Conservation (phyloP, 257 asterid species). For the Penstemon eatonii region DNA sequence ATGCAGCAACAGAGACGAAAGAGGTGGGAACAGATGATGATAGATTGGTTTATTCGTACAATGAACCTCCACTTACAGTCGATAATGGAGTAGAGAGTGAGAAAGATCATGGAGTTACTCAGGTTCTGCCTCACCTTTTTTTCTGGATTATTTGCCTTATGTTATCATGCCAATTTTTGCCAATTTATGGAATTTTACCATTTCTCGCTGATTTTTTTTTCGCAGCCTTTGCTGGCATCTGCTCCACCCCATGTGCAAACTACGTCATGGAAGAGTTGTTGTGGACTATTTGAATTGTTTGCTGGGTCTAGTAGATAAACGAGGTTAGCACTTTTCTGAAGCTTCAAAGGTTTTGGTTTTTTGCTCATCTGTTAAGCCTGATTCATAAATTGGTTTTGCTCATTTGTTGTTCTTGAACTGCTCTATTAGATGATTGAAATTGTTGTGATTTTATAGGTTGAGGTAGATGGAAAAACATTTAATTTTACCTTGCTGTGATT, state of each 20-base stretch:
- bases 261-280: conserved; percentile 69
- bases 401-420: conserved; percentile 2
- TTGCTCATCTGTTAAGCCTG: neutral
- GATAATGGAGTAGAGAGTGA: conserved; percentile 32
- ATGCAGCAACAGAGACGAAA: conserved; percentile 22
- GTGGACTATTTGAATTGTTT: conserved; percentile 69
- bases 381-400: neutral
- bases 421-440: too few relatives aligned
- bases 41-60: conserved; percentile 24
- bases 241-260: conserved; percentile 40
- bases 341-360: neutral
- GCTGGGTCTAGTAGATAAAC: conserved; percentile 40
- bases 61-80: conserved; percentile 31
- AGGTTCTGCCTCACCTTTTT: conserved; percentile 40
- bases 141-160: conserved; percentile 17
- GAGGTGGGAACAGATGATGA: conserved; percentile 33
- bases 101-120: conserved; percentile 41
- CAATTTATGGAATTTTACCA: neutral
- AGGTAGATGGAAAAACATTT: neutral
- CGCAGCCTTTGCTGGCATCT: conserved; percentile 47
- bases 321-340: conserved; percentile 31
- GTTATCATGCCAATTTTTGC: neutral
- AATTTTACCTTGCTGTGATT: conserved; percentile 7
- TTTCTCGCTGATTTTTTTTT: conserved; percentile 16
- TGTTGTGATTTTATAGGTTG: neutral